Base-by-base conservation (phyloP, 768 basidiomycete species). In the Xanthoconium stramineum region DNA sequence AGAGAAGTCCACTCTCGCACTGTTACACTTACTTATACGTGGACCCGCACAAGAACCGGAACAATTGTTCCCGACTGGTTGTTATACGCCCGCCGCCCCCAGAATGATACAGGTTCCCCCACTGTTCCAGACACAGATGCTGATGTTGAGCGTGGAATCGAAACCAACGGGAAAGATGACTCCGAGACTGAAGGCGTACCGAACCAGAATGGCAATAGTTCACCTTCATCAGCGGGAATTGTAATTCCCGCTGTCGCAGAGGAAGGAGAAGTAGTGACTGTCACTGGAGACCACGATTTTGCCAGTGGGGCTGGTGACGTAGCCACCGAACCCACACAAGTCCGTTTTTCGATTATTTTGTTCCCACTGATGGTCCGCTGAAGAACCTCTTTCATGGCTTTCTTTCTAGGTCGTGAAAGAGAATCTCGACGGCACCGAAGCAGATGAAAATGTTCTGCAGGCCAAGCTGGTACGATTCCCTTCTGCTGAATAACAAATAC, bases 1-100 rank as follows among this genome's bases (percentile, higher is more conserved):
- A 75, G 76, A 47, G 78, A 63, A 11, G 69, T 78, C 24, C 73
- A 75, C 46, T 76, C 79, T 13, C 76, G 76, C 12, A 82, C 80
- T 0, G 62, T 78, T 5, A 80, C 80, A 10, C 57, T 83, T 13
- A 73, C 78, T 9, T 64, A 65, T 13, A 80, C 81, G 1, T 72
- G 76, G 65, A 79, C 77, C 2, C 67, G 65, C 36, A 72, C 72
- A 11, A 64, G 68, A 36, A 65, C 69, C 15, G 71, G 64, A 12
- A 45, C 58, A 32, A 32, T 32, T 13, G 6, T 58, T 47, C 79
- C 79, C 10, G 82, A 83, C 37, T 83, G 82, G 82, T 55, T 81
- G 6, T 53, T 72, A 5, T 69, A 69, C 52, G 63, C 67, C 2
- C 72, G 73, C 12, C 72, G 70, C 32, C 35, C 61, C 1, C 67